Evolutionary conservation across 2,329 filamentous ascomycete species (phyloP).

Genomic region (Hypoxylon sp.): DNA sequence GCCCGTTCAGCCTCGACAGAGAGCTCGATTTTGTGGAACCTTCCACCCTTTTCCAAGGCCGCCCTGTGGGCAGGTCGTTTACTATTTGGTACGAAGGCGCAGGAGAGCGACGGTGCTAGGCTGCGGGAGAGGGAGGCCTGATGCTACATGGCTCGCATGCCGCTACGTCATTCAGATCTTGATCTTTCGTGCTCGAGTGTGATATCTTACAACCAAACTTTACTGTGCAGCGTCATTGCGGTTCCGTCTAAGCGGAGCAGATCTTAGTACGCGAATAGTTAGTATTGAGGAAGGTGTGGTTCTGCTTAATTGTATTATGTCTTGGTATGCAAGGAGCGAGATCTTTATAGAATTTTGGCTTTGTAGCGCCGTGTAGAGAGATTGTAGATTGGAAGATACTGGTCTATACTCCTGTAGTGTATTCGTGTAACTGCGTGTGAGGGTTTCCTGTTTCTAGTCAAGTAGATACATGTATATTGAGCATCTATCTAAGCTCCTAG

Average conservation of each 20-base stretch:
- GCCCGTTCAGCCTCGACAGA: conserved; percentile 28
- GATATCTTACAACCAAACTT: conserved; percentile 37
- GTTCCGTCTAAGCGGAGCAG: conserved; percentile 20
- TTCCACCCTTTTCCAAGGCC: conserved; percentile 24
- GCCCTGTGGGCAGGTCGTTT: conserved; percentile 18
- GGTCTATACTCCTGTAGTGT: background rate
- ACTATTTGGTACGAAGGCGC: conserved; percentile 20
- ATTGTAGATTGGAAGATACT: background rate
- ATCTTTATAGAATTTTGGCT: background rate
- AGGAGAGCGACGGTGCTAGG: conserved; percentile 14
- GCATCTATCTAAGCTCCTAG: no score
- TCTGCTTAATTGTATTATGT: conserved; percentile 22
- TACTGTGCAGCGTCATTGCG: conserved; percentile 1
- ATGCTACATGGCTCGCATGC: conserved; percentile 30
- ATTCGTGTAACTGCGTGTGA: background rate
- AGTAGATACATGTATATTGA: no score
- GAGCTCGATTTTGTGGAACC: conserved; percentile 25
- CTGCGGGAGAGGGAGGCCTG: conserved; percentile 15
- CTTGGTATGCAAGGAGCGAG: background rate
- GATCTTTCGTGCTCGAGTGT: conserved; percentile 30
- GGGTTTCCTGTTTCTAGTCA: background rate
- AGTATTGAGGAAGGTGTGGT: background rate
- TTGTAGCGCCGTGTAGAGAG: background rate
- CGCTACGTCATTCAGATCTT: conserved; percentile 40
- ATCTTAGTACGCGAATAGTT: conserved; percentile 30